Percentiles rank a stretch among this genome's conserved stretches.
Evolutionary conservation across 768 basidiomycete species (phyloP).

Genomic region (Kwoniella dendrophila): DNA sequence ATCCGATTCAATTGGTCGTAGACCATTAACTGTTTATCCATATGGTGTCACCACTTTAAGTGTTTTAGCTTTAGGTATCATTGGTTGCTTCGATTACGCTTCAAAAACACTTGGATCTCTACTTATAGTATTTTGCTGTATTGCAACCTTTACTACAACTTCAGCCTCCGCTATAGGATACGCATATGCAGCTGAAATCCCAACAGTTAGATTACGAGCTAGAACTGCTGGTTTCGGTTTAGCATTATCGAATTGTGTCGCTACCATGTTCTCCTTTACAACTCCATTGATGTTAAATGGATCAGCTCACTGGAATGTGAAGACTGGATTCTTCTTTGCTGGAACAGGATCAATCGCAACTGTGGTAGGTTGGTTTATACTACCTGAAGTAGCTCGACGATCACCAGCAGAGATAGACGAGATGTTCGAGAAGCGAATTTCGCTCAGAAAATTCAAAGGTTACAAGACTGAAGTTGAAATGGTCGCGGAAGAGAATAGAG

Average conservation of each 20-base stretch:
- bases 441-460: conserved; percentile 29
- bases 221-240: conserved; percentile 18
- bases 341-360: conserved; percentile 16
- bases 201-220: conserved; percentile 29
- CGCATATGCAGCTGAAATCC: conserved; percentile 35
- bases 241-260: conserved; percentile 26
- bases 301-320: conserved; percentile 14
- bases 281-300: conserved; percentile 7
- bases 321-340: conserved; percentile 28
- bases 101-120: conserved; percentile 21
- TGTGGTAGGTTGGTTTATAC: conserved; percentile 23
- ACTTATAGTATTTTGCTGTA: conserved; percentile 33
- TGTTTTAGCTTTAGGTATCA: conserved; percentile 24
- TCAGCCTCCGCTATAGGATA: conserved; percentile 31
- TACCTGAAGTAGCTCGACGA: conserved; percentile 21
- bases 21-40: conserved; percentile 26
- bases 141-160: conserved; percentile 38
- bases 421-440: conserved; percentile 26
- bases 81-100: conserved; percentile 39
- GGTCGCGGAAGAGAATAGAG: not conserved
- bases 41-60: conserved; percentile 20
- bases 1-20: conserved; percentile 4
- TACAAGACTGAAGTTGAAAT: conserved; percentile 27
- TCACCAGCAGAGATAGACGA: conserved; percentile 25
- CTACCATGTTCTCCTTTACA: conserved; percentile 34